phyloP scores from a whole-genome alignment of 352 stramenopile genomes.

The Saprolegnia diclina region DNA sequence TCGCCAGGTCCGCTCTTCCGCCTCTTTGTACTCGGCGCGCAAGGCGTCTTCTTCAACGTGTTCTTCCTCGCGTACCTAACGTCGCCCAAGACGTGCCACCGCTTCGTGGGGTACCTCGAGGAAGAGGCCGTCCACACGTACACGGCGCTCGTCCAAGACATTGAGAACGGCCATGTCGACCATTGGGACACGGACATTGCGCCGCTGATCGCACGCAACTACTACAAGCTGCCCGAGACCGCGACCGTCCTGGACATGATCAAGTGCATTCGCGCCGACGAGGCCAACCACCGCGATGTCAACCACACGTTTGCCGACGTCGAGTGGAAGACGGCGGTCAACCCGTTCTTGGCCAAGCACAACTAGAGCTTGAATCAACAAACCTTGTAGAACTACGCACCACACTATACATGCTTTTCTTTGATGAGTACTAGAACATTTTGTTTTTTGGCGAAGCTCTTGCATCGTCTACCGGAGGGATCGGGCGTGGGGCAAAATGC shows the following conservation, averaged over 20 bases:
- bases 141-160: constrained; percentile 86
- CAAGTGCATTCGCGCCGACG: constrained; percentile 83
- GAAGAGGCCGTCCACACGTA: constrained; percentile 90
- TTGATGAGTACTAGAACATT: too few species aligned
- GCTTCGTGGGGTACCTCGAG: constrained; percentile 91
- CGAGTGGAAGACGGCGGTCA: constrained; percentile 51
- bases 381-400: too few species aligned
- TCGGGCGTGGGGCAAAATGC: too few species aligned
- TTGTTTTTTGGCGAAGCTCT: too few species aligned
- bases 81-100: constrained; percentile 83
- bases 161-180: constrained; percentile 74
- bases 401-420: too few species aligned
- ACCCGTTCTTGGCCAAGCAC: constrained; percentile 31
- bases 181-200: constrained; percentile 64
- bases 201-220: constrained; percentile 71
- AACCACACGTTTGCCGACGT: constrained; percentile 76
- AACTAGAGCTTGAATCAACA: too few species aligned
- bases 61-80: constrained; percentile 86
- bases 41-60: constrained; percentile 79
- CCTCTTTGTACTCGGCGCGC: constrained; percentile 60
- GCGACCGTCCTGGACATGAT: constrained; percentile 79
- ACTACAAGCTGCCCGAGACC: constrained; percentile 79
- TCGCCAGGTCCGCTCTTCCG: constrained; percentile 69
- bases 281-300: constrained; percentile 83
- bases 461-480: too few species aligned